These are phyloP conservation scores for Metschnikowia cerradonensis DNA, from an alignment of 805 yeast species.

Conservation along the genomic window DNA sequence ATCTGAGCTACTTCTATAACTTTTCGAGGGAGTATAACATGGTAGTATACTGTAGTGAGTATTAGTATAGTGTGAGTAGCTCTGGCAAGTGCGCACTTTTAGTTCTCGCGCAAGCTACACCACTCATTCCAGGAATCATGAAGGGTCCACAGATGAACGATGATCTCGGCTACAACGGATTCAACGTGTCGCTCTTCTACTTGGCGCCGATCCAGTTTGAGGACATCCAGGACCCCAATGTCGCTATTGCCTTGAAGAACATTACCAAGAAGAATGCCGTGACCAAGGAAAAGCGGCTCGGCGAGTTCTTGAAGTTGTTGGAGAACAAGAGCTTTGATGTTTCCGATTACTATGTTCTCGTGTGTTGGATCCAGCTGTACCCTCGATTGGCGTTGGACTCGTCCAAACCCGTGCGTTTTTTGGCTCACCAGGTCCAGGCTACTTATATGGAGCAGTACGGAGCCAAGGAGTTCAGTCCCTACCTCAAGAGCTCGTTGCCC, in stretches of 20 bases:
- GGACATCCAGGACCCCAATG: constrained; percentile 36
- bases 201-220: constrained; percentile 68
- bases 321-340: constrained; percentile 23
- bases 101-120: neutral
- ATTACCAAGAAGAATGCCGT: constrained; percentile 73
- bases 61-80: too few relatives aligned
- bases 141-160: constrained; percentile 7
- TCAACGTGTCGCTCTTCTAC: constrained; percentile 52
- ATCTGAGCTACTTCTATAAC: too few relatives aligned
- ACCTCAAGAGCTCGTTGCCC: constrained; percentile 69
- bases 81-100: too few relatives aligned
- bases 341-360: constrained; percentile 49
- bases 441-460: constrained; percentile 43
- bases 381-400: constrained; percentile 74
- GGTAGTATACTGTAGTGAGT: too few relatives aligned
- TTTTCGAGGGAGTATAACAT: too few relatives aligned
- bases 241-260: constrained; percentile 68
- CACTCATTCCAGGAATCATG: neutral
- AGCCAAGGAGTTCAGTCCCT: constrained; percentile 55
- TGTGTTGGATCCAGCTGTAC: constrained; percentile 75
- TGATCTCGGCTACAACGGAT: constrained; percentile 20
- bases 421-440: constrained; percentile 65
- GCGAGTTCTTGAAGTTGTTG: constrained; percentile 42
- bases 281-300: constrained; percentile 79
- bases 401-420: constrained; percentile 57